Percentiles rank a stretch among this genome's conserved stretches.
Evolutionary conservation across 2,329 filamentous ascomycete genomes (phyloP).

Genomic region (Pestalotiopsis sp.): DNA sequence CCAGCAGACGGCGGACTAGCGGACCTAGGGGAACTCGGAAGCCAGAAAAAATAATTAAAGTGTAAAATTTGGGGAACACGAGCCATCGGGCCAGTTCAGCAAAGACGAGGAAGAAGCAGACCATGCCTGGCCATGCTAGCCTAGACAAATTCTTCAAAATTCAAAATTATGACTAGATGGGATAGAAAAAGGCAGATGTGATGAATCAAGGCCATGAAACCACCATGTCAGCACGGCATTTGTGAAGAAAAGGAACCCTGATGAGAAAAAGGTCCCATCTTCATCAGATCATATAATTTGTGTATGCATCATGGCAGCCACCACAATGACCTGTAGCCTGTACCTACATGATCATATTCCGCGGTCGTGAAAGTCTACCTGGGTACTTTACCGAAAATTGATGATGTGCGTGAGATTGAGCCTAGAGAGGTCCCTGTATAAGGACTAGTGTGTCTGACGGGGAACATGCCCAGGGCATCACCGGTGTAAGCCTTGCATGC

Average conservation of each 20-base stretch:
- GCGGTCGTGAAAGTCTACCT: background rate
- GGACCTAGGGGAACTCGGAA: slow-evolving; percentile 32
- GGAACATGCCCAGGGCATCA: background rate
- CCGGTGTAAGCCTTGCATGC: slow-evolving; percentile 10
- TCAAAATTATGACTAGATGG: background rate
- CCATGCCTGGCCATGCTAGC: slow-evolving; percentile 16
- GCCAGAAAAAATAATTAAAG: slow-evolving; percentile 25
- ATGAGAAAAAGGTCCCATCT: background rate
- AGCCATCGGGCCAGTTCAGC: slow-evolving; percentile 16
- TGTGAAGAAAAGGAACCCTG: background rate
- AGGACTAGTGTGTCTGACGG: background rate
- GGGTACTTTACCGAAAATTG: background rate
- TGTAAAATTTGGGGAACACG: slow-evolving; percentile 28
- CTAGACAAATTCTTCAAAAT: slow-evolving; percentile 8
- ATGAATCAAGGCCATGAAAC: background rate
- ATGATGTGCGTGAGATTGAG: background rate
- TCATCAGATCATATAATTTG: background rate
- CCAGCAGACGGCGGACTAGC: slow-evolving; percentile 21
- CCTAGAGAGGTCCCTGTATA: background rate
- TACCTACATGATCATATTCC: background rate
- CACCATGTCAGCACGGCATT: slow-evolving; percentile 8
- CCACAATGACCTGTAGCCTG: background rate
- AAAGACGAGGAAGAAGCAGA: background rate
- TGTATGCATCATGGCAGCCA: background rate
- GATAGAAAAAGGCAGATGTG: background rate